Conservation (phyloP, 805 yeast genomes). For the Kodamaea restingae region DNA sequence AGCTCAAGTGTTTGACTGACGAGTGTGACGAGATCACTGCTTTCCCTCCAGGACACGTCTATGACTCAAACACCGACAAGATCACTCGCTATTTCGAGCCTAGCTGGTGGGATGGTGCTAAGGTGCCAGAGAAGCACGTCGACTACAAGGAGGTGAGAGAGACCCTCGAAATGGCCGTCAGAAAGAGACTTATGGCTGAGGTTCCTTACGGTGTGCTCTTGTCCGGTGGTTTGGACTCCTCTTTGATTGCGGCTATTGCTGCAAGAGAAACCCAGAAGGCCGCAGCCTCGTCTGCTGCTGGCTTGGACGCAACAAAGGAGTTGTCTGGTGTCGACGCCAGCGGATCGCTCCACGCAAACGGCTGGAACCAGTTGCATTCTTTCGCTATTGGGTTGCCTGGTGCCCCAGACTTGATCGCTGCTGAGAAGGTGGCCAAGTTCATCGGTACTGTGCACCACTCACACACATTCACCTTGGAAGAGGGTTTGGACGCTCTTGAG, state of each 20-base stretch:
- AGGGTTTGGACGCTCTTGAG: constrained; percentile 90
- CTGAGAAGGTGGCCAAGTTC: constrained; percentile 92
- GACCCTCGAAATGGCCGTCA: constrained; percentile 86
- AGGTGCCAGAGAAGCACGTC: constrained; percentile 71
- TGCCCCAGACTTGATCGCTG: constrained; percentile 97
- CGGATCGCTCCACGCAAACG: constrained; percentile 76
- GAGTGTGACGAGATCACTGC: constrained; percentile 91
- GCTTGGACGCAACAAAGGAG: constrained; percentile 59
- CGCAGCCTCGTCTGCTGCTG: constrained; percentile 48
- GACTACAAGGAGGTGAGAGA: constrained; percentile 72
- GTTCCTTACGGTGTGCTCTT: constrained; percentile 97
- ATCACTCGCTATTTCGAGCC: constrained; percentile 88
- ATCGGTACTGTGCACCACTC: constrained; percentile 97
- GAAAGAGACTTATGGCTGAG: constrained; percentile 99
- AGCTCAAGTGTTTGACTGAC: constrained; percentile 87
- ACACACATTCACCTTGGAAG: constrained; percentile 94
- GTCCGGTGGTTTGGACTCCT: constrained; percentile 97
- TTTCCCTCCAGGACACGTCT: constrained; percentile 98
- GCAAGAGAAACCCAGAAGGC: constrained; percentile 92
- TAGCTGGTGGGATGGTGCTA: constrained; percentile 84
- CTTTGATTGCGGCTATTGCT: constrained; percentile 94
- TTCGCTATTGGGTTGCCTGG: constrained; percentile 96
- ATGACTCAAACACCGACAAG: constrained; percentile 86
- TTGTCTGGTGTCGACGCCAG: constrained; percentile 89
- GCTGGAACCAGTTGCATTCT: constrained; percentile 84